phyloP scores from a whole-genome alignment of 1,284 basidiomycete genomes.

The Trichosporon sp. region DNA sequence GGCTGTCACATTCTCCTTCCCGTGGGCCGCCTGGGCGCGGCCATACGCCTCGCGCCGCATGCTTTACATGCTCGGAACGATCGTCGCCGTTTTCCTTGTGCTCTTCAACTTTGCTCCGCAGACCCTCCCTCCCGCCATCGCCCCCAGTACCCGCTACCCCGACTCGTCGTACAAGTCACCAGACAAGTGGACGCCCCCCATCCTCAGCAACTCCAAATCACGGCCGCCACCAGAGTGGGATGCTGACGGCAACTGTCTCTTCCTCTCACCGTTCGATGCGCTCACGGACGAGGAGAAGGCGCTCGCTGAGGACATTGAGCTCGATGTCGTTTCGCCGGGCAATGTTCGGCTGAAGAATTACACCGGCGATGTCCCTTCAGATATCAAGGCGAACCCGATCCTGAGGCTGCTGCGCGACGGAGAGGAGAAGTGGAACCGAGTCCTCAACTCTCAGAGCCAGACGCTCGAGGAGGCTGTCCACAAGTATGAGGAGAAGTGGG shows the following conservation, averaged over 20 bases:
- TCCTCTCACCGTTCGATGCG: slow-evolving; percentile 46
- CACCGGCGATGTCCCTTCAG: slow-evolving; percentile 19
- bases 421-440: slow-evolving; percentile 48
- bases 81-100: slow-evolving; percentile 31
- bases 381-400: slow-evolving; percentile 44
- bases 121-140: slow-evolving; percentile 33
- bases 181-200: slow-evolving; percentile 42
- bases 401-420: slow-evolving; percentile 49
- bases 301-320: slow-evolving; percentile 28
- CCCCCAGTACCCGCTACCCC: slow-evolving; percentile 29
- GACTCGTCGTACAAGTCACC: slow-evolving; percentile 36
- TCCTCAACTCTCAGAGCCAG: slow-evolving; percentile 48
- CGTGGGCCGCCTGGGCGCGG: background rate
- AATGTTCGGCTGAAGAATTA: slow-evolving; percentile 24
- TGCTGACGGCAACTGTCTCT: slow-evolving; percentile 44
- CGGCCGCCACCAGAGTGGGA: slow-evolving; percentile 40
- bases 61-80: slow-evolving; percentile 23
- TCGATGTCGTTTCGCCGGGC: slow-evolving; percentile 37
- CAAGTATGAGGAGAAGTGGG: slow-evolving; percentile 49
- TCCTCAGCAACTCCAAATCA: slow-evolving; percentile 30
- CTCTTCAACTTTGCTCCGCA: slow-evolving; percentile 39
- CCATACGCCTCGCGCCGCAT: slow-evolving; percentile 2
- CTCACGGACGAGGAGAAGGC: slow-evolving; percentile 35
- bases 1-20: slow-evolving; percentile 22
- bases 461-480: slow-evolving; percentile 50